Evolutionary conservation across 75 land plant species (phyloP).

Genomic region (Cunninghamia lanceolata): DNA sequence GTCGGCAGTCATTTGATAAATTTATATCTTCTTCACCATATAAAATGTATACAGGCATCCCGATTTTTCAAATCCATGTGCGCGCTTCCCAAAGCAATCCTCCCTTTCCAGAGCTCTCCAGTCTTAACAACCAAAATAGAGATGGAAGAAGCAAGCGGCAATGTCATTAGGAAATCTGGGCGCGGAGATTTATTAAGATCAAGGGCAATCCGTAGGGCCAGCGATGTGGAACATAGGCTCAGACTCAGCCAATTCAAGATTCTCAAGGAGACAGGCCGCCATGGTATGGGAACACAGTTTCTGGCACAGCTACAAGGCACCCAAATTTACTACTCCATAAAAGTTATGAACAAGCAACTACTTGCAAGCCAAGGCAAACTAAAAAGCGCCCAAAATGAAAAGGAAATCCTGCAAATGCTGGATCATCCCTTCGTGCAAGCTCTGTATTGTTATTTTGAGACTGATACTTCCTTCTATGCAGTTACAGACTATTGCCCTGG

Average conservation of each 20-base stretch:
- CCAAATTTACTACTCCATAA: not conserved
- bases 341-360: not conserved
- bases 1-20: too few species aligned
- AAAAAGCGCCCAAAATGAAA: not conserved
- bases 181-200: not conserved
- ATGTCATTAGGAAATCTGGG: not conserved
- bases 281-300: not conserved
- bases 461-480: not conserved
- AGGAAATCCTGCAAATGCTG: not conserved
- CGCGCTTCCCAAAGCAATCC: too few species aligned
- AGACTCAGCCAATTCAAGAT: not conserved
- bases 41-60: too few species aligned
- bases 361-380: not conserved
- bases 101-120: too few species aligned
- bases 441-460: not conserved
- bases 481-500: constrained; percentile 1
- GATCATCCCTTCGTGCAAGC: not conserved
- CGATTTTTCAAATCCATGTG: too few species aligned
- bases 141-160: not conserved
- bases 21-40: too few species aligned
- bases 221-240: not conserved
- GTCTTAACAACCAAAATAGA: not conserved
- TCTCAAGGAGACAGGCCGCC: not conserved
- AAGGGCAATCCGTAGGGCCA: not conserved
- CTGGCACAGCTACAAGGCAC: not conserved